These are phyloP conservation scores for Patellifolia procumbens DNA, from an alignment of 179 eudicot species.

Conservation along the genomic window DNA sequence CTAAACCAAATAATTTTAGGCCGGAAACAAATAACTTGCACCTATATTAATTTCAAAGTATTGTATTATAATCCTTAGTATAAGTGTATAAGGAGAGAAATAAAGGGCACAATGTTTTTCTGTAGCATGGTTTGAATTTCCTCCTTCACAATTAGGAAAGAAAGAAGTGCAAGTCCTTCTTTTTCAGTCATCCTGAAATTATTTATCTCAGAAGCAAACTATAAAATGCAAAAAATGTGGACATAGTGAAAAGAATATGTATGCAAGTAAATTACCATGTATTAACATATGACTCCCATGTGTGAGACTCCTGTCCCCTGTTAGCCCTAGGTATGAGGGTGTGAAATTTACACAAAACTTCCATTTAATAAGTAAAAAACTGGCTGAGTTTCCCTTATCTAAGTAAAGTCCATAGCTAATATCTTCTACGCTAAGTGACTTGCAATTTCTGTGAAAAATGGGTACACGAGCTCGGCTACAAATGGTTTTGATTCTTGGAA, in stretches of 20 bases:
- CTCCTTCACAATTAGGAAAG: neutral
- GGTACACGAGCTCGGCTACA: neutral
- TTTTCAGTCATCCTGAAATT: neutral
- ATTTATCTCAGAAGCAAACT: neutral
- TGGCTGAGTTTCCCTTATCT: neutral
- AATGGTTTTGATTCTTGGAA: no score
- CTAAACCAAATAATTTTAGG: neutral
- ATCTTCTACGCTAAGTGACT: neutral
- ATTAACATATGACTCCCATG: neutral
- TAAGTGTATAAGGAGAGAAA: neutral
- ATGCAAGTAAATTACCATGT: neutral
- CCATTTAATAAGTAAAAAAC: neutral
- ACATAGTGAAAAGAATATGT: neutral
- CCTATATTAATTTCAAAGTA: neutral
- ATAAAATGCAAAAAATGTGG: neutral
- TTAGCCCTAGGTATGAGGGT: neutral
- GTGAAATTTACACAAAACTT: neutral
- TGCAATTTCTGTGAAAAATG: neutral
- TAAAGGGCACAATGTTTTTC: neutral
- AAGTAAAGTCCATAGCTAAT: neutral
- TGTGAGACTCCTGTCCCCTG: neutral
- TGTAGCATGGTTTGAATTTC: neutral
- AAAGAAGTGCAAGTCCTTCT: neutral
- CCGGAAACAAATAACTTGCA: constrained; percentile 7
- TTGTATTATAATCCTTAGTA: neutral